Conservation (phyloP, 1,284 basidiomycete genomes). For the Cryptococcus hybrid region DNA sequence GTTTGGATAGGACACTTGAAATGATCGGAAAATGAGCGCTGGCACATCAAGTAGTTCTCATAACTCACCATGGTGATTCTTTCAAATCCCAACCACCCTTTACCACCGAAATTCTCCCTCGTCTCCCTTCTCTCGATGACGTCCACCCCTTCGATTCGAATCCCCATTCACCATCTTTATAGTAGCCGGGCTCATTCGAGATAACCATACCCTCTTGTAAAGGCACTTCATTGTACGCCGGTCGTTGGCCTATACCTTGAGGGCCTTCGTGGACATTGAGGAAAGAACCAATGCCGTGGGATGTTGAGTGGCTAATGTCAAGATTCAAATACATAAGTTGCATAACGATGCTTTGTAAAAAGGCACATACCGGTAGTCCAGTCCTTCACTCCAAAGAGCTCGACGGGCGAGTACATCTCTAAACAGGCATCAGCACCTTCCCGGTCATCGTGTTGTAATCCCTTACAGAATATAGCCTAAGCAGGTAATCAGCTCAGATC, state of each 20-base stretch:
- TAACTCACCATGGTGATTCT: constrained; percentile 68
- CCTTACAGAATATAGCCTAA: constrained; percentile 24
- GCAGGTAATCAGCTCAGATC: no score
- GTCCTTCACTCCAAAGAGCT: constrained; percentile 86
- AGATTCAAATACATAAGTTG: neutral
- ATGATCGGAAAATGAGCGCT: neutral
- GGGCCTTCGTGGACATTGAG: constrained; percentile 94
- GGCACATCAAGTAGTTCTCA: neutral
- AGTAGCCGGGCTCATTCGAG: constrained; percentile 93
- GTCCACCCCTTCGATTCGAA: constrained; percentile 88
- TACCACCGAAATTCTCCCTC: constrained; percentile 78
- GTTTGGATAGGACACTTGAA: constrained; percentile 80
- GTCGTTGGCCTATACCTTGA: constrained; percentile 79
- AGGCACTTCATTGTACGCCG: constrained; percentile 59
- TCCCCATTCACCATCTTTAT: constrained; percentile 85
- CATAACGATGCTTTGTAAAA: neutral
- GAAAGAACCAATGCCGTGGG: constrained; percentile 89
- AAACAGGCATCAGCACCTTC: neutral
- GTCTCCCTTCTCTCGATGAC: constrained; percentile 71
- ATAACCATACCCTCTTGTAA: constrained; percentile 83
- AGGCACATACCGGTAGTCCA: constrained; percentile 36
- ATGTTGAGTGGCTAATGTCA: constrained; percentile 76
- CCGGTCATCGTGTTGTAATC: no score
- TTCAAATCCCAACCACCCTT: constrained; percentile 80
- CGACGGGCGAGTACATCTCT: constrained; percentile 84